Evolutionary conservation across 352 stramenopile genomes (phyloP), one percentile per base, ranked within the genome.

Genomic region (Pythium rishiriense): DNA sequence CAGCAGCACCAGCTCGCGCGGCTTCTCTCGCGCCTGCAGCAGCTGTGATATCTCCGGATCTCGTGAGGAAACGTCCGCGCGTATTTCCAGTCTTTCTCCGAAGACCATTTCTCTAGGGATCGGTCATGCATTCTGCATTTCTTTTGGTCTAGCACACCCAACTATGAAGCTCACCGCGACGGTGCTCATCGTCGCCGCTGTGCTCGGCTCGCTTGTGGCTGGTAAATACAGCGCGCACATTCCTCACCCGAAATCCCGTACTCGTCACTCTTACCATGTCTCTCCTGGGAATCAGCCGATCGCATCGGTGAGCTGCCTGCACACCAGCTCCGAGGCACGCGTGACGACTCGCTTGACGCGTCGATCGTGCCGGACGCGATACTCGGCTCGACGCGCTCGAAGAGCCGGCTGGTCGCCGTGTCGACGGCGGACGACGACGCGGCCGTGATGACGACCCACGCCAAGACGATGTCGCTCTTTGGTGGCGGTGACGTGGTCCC

Each of bases 1-100:
- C 75, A 86, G 26, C 66, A 79, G 49, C 69, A 76, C 21, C 76
- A 85, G 39, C 58, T 88, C 8, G 63, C 62, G 7, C 81, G 77
- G 33, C 25, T 88, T 17, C 51, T 87, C 29, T 29, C 28, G 6
- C 15, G n/a, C 10, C 29, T 56, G 2, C 49, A 56, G 29, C 49
- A 56, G 37, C n/a, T 56, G 49, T 56, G n/a, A n/a, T n/a, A n/a
- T n/a, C n/a, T 35, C 5, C 31, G 31, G 31, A 37, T 11, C 33
- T 39, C 33, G 11, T 39, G 33, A 39, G 10, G 33, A 1, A 3
- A 3, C 3, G 9, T 9, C 17, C 9, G 33, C 33, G 17, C 33
- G 33, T n/a, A n/a, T 39, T 39, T 39, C 33, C 7, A 11, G 9
- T 39, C 33, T 9, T 17, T 3, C 17, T 39, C 33, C 33, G 33